phyloP scores from a whole-genome alignment of 73 alveolate genomes.

The Tetrahymena malaccensis region DNA sequence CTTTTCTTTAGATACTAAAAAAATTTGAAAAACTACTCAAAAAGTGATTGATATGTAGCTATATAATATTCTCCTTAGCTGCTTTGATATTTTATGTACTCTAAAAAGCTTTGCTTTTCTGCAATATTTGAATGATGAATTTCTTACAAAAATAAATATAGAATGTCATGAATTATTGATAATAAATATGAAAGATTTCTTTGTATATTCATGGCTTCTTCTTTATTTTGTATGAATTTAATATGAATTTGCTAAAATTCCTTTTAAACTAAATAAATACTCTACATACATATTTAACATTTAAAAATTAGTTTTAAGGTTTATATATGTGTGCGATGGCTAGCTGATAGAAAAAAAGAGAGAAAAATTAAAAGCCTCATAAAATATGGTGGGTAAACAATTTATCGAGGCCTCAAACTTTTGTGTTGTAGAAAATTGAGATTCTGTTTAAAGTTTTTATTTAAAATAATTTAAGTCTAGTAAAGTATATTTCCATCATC shows the following conservation, averaged over 20 bases:
- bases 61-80: neutral
- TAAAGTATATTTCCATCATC: neutral
- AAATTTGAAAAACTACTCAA: neutral
- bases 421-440: neutral
- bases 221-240: neutral
- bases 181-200: neutral
- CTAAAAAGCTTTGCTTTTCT: neutral
- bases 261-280: neutral
- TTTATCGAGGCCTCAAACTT: neutral
- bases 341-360: neutral
- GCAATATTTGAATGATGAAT: neutral
- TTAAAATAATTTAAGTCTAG: neutral
- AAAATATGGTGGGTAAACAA: neutral
- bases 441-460: neutral
- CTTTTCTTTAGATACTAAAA: neutral
- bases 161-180: neutral
- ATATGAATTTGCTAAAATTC: neutral
- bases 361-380: neutral
- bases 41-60: neutral
- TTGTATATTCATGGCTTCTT: neutral
- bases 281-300: neutral
- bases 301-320: neutral
- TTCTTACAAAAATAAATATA: neutral
- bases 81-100: neutral
- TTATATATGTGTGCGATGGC: neutral